Evolutionary conservation across 106 monocot genomes (phyloP).

Genomic region (Narthecium ossifragum): DNA sequence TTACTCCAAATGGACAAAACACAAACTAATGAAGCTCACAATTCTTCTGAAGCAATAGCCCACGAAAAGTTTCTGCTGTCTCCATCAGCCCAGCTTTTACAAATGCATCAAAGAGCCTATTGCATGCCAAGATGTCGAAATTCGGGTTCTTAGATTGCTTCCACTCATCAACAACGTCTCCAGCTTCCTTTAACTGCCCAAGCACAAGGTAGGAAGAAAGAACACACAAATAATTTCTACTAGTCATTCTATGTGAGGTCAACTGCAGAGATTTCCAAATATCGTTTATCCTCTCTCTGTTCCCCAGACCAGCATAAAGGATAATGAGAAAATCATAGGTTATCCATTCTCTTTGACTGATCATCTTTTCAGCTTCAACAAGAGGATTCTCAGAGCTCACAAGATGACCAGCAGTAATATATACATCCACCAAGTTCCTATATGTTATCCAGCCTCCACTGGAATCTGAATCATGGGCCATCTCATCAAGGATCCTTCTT

Average conservation of each 20-base stretch:
- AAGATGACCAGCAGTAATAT: conserved; percentile 41
- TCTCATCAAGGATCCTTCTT: conserved; percentile 63
- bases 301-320: conserved; percentile 62
- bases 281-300: conserved; percentile 54
- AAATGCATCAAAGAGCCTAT: conserved; percentile 53
- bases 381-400: conserved; percentile 34
- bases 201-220: conserved; percentile 63
- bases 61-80: conserved; percentile 37
- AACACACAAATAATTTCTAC: conserved; percentile 63
- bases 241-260: conserved; percentile 65
- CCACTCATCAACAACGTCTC: conserved; percentile 76
- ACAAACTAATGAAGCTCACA: conserved; percentile 18
- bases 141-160: conserved; percentile 43
- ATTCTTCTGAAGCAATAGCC: conserved; percentile 47
- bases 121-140: conserved; percentile 47
- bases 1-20: no score
- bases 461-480: conserved; percentile 43
- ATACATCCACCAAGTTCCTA: conserved; percentile 51
- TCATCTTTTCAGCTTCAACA: conserved; percentile 43
- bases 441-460: conserved; percentile 47
- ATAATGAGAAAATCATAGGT: conserved; percentile 89
- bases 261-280: conserved; percentile 80
- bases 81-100: conserved; percentile 33
- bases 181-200: conserved; percentile 65
- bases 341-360: conserved; percentile 61